A percentile compares a stretch with the other conserved stretches of the same genome.
phyloP scores from a whole-genome alignment of 805 yeast genomes.

The Candida awuae region DNA sequence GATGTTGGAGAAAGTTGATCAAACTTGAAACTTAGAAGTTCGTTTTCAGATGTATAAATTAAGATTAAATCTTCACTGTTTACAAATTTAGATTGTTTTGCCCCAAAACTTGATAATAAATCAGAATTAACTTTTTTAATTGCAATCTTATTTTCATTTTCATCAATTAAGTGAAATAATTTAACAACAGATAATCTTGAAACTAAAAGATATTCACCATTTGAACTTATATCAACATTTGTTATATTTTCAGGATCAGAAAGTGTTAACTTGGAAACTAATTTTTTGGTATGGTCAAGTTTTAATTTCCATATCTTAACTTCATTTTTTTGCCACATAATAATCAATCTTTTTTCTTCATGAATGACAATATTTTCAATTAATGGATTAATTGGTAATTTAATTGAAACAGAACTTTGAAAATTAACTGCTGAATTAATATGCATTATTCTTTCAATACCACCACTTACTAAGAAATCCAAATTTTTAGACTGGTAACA shows the following conservation, averaged over 20 bases:
- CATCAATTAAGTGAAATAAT: slow-evolving; percentile 54
- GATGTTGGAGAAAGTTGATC: slow-evolving; percentile 30
- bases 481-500: slow-evolving; percentile 61
- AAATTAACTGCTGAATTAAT: slow-evolving; percentile 62
- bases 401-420: slow-evolving; percentile 61
- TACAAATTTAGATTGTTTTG: slow-evolving; percentile 44
- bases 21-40: slow-evolving; percentile 30
- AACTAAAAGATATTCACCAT: slow-evolving; percentile 62
- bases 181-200: slow-evolving; percentile 62
- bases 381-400: slow-evolving; percentile 44
- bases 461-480: slow-evolving; percentile 71
- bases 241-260: slow-evolving; percentile 77
- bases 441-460: slow-evolving; percentile 66
- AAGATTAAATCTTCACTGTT: slow-evolving; percentile 32
- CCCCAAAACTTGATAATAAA: slow-evolving; percentile 39
- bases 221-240: slow-evolving; percentile 54
- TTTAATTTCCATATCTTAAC: slow-evolving; percentile 71
- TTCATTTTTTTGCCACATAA: slow-evolving; percentile 75
- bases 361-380: slow-evolving; percentile 31
- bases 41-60: slow-evolving; percentile 54
- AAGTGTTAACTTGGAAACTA: slow-evolving; percentile 58
- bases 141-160: slow-evolving; percentile 29
- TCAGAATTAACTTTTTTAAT: slow-evolving; percentile 48
- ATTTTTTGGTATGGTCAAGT: slow-evolving; percentile 35
- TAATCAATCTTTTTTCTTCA: slow-evolving; percentile 41